These are phyloP conservation scores for Penicillium sp. DNA, from an alignment of 2,329 filamentous ascomycete genomes.

Conservation along the genomic window DNA sequence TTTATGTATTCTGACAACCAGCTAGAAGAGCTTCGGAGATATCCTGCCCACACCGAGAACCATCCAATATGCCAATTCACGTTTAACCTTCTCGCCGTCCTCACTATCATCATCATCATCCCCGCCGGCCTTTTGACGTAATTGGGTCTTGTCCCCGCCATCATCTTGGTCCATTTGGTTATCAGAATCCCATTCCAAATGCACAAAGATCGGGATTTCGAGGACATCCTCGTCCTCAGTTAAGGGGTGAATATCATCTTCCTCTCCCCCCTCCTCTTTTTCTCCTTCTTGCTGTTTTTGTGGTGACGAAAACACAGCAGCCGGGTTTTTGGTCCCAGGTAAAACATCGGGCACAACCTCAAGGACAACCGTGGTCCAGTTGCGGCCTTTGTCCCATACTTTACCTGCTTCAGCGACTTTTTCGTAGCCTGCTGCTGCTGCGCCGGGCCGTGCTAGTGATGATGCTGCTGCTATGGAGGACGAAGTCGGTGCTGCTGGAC, in stretches of 20 bases:
- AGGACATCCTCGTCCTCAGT: constrained; percentile 60
- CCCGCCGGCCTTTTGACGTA: constrained; percentile 2
- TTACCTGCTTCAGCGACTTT: constrained; percentile 78
- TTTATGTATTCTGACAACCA: not conserved
- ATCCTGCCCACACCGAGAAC: constrained; percentile 85
- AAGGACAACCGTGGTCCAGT: constrained; percentile 91
- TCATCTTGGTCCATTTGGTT: constrained; percentile 35
- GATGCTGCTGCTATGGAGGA: constrained; percentile 22
- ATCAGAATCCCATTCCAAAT: constrained; percentile 81
- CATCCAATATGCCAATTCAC: constrained; percentile 93
- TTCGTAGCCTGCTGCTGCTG: constrained; percentile 28
- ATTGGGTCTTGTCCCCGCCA: not conserved
- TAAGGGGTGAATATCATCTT: constrained; percentile 23
- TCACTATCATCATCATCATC: not conserved
- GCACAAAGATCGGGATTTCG: constrained; percentile 92
- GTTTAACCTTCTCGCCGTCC: constrained; percentile 61
- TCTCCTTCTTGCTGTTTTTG: constrained; percentile 18
- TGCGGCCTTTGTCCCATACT: constrained; percentile 89
- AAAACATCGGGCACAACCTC: constrained; percentile 69
- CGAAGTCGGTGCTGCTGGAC: constrained; percentile 39
- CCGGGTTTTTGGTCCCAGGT: constrained; percentile 22
- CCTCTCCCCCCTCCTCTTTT: constrained; percentile 25
- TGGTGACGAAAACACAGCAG: not conserved
- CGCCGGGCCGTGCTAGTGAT: constrained; percentile 26
- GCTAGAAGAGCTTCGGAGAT: constrained; percentile 27